Evolutionary conservation across 2,329 filamentous ascomycete species (phyloP).

Genomic region (Orbilia ellipsospora): DNA sequence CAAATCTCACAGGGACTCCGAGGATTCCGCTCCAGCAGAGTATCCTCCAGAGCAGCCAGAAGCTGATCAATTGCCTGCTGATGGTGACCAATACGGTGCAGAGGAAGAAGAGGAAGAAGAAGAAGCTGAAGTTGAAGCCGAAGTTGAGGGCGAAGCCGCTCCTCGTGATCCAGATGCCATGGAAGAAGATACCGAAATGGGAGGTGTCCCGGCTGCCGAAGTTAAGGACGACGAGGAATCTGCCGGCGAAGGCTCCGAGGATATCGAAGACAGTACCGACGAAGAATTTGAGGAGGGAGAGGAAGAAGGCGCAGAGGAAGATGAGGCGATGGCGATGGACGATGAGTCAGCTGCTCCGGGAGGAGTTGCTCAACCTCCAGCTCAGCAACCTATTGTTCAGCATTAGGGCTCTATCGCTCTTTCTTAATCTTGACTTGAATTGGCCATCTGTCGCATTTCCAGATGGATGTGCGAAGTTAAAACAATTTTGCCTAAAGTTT

Average conservation of each 20-base stretch:
- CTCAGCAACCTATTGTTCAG: background rate
- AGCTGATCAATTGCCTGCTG: conserved; percentile 85
- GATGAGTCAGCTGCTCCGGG: conserved; percentile 50
- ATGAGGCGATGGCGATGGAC: conserved; percentile 76
- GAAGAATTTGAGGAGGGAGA: conserved; percentile 79
- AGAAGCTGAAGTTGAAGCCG: conserved; percentile 70
- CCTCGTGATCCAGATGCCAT: conserved; percentile 61
- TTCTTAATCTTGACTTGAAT: conserved; percentile 1
- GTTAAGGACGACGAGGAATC: conserved; percentile 43
- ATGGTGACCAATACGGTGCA: conserved; percentile 85
- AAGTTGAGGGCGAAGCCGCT: conserved; percentile 64
- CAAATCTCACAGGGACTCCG: conserved; percentile 79
- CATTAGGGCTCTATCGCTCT: background rate
- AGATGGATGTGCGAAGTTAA: conserved; percentile 12
- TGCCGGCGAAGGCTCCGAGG: conserved; percentile 63
- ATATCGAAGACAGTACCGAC: conserved; percentile 72
- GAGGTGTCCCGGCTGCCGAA: conserved; percentile 68
- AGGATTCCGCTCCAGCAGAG: conserved; percentile 93
- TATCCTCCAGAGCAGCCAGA: conserved; percentile 98
- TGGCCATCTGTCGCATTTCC: conserved; percentile 6
- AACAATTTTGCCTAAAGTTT: conserved; percentile 11
- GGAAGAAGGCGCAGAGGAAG: conserved; percentile 81
- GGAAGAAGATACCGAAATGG: conserved; percentile 80
- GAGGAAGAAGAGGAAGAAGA: conserved; percentile 76
- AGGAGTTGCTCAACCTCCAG: conserved; percentile 21